Evolutionary conservation across 108 stramenopile genomes (phyloP).

Genomic region (Mediolabrus comicus): DNA sequence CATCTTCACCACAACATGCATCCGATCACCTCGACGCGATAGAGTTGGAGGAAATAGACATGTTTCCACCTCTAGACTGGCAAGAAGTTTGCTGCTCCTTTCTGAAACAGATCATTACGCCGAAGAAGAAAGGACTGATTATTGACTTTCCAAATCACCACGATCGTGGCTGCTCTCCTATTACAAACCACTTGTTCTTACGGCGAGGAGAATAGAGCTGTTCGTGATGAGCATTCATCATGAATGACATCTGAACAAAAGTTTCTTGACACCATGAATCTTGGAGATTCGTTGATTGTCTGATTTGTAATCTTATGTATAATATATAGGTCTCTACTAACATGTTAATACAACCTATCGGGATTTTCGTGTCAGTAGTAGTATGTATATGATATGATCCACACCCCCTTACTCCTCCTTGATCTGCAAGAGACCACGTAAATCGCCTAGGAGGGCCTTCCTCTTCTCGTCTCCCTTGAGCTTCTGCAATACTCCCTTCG

Average conservation of each 20-base stretch:
- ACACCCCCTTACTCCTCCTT: conserved; percentile 3
- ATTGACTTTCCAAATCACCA: no score
- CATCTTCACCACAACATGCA: neutral
- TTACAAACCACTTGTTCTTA: neutral
- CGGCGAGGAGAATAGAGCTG: neutral
- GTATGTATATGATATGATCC: neutral
- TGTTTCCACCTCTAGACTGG: neutral
- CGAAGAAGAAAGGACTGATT: neutral
- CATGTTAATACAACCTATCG: neutral
- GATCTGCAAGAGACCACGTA: conserved; percentile 37
- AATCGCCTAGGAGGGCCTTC: conserved; percentile 42
- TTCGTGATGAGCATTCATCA: no score
- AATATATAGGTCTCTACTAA: neutral
- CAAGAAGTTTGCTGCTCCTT: neutral
- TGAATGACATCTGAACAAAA: no score
- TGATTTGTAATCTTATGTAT: no score
- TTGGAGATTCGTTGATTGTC: no score
- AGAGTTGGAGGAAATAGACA: neutral
- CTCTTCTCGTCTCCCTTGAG: conserved; percentile 48
- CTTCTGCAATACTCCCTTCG: conserved; percentile 50
- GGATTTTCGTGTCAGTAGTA: no score
- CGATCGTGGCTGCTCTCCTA: no score
- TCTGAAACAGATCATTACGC: neutral
- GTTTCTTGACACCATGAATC: no score
- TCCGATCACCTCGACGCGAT: neutral